Conservation (phyloP, 331 rosid genomes). For the Spiraea crenata region DNA sequence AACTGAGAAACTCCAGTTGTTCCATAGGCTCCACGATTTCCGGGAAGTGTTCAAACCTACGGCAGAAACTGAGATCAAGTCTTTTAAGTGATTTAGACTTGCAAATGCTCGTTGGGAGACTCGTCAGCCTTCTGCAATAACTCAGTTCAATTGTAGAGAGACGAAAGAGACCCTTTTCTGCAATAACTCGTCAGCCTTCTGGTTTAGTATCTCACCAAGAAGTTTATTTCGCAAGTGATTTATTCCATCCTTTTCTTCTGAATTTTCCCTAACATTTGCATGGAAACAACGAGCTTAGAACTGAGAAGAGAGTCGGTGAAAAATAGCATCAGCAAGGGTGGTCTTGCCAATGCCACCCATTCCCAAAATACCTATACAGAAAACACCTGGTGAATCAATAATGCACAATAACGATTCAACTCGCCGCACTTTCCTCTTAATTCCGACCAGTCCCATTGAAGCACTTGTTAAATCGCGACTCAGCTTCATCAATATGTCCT, state of each 20-base stretch:
- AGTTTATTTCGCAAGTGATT: slow-evolving; percentile 26
- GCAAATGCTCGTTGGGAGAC: not conserved
- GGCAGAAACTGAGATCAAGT: not conserved
- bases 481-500: not conserved
- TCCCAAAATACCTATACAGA: not conserved
- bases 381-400: not conserved
- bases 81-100: not conserved
- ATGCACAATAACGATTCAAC: not conserved
- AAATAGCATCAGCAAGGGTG: too few relatives aligned
- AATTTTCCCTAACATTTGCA: not conserved
- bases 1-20: not conserved
- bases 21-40: not conserved
- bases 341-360: too few relatives aligned
- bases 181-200: too few relatives aligned
- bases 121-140: not conserved
- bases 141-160: not conserved
- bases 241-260: not conserved
- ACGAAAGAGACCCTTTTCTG: not conserved
- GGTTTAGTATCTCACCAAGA: too few relatives aligned
- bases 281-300: not conserved
- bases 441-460: not conserved
- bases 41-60: not conserved
- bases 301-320: not conserved
- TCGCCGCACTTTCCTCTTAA: not conserved
- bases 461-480: not conserved